These are phyloP conservation scores for Aureobasidium sp. DNA, from an alignment of 2,329 filamentous ascomycete genomes.

Conservation along the genomic window DNA sequence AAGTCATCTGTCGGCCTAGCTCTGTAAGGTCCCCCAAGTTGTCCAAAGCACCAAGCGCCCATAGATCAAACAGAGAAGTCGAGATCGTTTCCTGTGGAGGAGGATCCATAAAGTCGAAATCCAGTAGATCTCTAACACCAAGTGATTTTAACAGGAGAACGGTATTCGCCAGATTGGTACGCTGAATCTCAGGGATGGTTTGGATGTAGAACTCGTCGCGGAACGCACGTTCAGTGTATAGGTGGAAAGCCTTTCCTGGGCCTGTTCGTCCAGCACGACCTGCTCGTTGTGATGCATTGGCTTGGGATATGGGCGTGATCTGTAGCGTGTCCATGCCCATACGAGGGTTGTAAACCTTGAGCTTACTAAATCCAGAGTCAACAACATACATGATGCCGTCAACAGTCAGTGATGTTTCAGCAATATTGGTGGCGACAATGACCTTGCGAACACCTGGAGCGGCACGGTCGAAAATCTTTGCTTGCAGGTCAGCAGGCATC, in stretches of 20 bases:
- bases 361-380: constrained; percentile 88
- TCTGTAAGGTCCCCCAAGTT: constrained; percentile 87
- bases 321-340: constrained; percentile 99
- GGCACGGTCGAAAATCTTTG: constrained; percentile 93
- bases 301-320: constrained; percentile 94
- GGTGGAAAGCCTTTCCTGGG: constrained; percentile 86
- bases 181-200: constrained; percentile 94
- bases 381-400: constrained; percentile 99
- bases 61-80: constrained; percentile 93
- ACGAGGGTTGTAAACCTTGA: constrained; percentile 96
- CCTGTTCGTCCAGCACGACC: constrained; percentile 91
- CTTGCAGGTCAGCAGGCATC: constrained; percentile 95
- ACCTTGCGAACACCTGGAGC: constrained; percentile 88
- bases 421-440: constrained; percentile 97
- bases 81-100: constrained; percentile 96
- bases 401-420: constrained; percentile 93
- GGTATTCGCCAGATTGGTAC: constrained; percentile 91
- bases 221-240: constrained; percentile 91
- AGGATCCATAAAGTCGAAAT: constrained; percentile 99
- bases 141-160: constrained; percentile 90
- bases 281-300: constrained; percentile 87
- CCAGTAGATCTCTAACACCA: constrained; percentile 84
- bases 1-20: constrained; percentile 86
- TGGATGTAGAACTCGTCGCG: constrained; percentile 94
- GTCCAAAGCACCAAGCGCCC: constrained; percentile 87